Evolutionary conservation across 768 basidiomycete genomes (phyloP).

Genomic region (Crassisporium funariophilum): DNA sequence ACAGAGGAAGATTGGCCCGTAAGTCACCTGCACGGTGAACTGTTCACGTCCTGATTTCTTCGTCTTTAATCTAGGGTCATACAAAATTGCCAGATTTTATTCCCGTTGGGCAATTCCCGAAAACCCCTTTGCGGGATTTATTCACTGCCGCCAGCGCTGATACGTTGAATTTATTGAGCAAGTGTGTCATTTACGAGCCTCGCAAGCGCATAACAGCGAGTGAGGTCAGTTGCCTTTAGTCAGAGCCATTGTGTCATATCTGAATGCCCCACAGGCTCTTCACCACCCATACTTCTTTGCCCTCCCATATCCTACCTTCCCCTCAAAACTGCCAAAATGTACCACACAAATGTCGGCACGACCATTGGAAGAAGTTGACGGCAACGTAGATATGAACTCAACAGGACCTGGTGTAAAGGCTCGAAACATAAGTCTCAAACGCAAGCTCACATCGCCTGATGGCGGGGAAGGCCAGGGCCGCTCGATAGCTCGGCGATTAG

Average conservation of each 20-base stretch:
- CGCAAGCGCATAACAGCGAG: conserved; percentile 75
- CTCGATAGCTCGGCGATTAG: conserved; percentile 69
- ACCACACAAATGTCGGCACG: conserved; percentile 43
- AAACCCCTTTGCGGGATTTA: conserved; percentile 77
- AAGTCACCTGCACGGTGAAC: conserved; percentile 26
- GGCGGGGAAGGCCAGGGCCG: conserved; percentile 48
- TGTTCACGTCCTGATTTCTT: neutral
- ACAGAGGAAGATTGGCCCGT: conserved; percentile 98
- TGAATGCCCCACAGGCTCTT: conserved; percentile 59
- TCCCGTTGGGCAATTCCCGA: conserved; percentile 83
- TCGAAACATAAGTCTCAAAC: conserved; percentile 61
- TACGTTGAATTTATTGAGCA: conserved; percentile 78
- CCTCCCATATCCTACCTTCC: conserved; percentile 85
- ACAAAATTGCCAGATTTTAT: conserved; percentile 90
- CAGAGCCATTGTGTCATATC: conserved; percentile 4
- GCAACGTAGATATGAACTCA: conserved; percentile 58
- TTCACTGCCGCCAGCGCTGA: conserved; percentile 91
- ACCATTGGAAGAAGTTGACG: conserved; percentile 78
- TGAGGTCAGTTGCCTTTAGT: conserved; percentile 54
- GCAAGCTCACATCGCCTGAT: conserved; percentile 65
- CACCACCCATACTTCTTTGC: conserved; percentile 86
- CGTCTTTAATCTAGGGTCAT: conserved; percentile 90
- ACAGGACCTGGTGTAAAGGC: conserved; percentile 57
- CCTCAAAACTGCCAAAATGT: conserved; percentile 85
- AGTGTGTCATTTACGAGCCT: conserved; percentile 86